These are phyloP conservation scores for Dendrobium officinale DNA, from an alignment of 106 monocot genomes.

Conservation along the genomic window DNA sequence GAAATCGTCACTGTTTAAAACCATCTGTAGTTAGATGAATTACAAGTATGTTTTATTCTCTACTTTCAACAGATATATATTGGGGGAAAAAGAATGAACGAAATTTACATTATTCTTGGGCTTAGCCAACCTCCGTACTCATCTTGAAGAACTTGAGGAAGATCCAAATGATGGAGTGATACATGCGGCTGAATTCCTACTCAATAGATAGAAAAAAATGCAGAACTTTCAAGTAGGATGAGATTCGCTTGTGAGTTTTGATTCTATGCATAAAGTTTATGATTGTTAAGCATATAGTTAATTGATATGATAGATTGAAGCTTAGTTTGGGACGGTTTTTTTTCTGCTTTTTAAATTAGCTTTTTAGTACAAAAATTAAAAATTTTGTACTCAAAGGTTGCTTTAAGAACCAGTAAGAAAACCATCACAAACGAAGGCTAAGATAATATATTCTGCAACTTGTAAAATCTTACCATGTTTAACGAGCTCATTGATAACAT, in stretches of 20 bases:
- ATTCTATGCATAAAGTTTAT: too few relatives aligned
- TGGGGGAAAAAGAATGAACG: neutral
- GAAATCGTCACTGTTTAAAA: constrained; percentile 36
- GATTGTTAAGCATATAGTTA: too few relatives aligned
- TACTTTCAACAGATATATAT: neutral
- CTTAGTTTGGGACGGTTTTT: too few relatives aligned
- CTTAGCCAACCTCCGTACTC: constrained; percentile 68
- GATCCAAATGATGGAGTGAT: constrained; percentile 47
- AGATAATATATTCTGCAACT: neutral
- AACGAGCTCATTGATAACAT: constrained; percentile 53
- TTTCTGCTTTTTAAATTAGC: too few relatives aligned
- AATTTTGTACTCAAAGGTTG: too few relatives aligned
- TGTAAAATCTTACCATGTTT: constrained; percentile 26
- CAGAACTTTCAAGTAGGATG: neutral
- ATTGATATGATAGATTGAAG: too few relatives aligned
- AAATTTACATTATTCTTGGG: constrained; percentile 55
- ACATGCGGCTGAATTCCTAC: constrained; percentile 64
- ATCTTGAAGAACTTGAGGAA: constrained; percentile 71
- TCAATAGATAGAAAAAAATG: neutral
- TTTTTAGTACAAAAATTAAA: too few relatives aligned
- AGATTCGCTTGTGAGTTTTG: too few relatives aligned
- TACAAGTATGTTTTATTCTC: neutral
- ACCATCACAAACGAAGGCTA: neutral
- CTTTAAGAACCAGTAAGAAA: neutral
- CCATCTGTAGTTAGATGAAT: neutral